Percentiles rank a stretch among this genome's conserved stretches.
phyloP scores from a whole-genome alignment of 495 filamentous ascomycete genomes.

The Usnea hakonensis region DNA sequence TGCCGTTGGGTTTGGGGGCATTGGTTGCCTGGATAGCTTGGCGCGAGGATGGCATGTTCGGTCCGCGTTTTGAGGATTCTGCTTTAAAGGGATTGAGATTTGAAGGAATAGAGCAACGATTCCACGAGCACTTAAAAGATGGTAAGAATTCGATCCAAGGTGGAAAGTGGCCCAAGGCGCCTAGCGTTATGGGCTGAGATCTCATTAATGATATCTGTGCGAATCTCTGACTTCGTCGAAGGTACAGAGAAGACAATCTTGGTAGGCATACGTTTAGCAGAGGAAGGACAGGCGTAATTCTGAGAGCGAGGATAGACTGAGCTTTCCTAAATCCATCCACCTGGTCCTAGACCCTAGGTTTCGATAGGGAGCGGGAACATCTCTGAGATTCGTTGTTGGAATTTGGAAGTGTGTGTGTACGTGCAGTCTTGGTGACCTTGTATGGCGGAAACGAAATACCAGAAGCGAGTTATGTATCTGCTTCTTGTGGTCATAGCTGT shows the following conservation, averaged over 20 bases:
- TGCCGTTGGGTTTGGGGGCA: background rate
- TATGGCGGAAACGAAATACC: too few species aligned
- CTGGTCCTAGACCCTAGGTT: background rate
- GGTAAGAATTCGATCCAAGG: background rate
- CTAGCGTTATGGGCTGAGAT: background rate
- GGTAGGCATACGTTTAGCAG: background rate
- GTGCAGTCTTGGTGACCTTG: background rate
- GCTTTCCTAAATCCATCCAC: too few species aligned
- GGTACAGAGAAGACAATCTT: background rate
- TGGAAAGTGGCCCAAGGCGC: background rate
- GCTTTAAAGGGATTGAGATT: background rate
- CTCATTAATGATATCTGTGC: background rate
- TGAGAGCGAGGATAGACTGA: too few species aligned
- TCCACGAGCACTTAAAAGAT: background rate
- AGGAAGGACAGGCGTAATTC: too few species aligned
- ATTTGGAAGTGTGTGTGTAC: background rate
- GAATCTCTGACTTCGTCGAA: background rate
- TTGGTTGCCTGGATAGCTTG: background rate
- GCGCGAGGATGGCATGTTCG: background rate
- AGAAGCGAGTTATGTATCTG: background rate
- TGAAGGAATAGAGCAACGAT: background rate
- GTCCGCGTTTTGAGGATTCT: background rate
- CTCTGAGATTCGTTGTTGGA: background rate
- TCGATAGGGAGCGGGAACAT: background rate
- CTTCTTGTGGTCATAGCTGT: background rate